These are phyloP conservation scores for Cantharellus anzutake DNA, from an alignment of 768 basidiomycete species.

Conservation along the genomic window DNA sequence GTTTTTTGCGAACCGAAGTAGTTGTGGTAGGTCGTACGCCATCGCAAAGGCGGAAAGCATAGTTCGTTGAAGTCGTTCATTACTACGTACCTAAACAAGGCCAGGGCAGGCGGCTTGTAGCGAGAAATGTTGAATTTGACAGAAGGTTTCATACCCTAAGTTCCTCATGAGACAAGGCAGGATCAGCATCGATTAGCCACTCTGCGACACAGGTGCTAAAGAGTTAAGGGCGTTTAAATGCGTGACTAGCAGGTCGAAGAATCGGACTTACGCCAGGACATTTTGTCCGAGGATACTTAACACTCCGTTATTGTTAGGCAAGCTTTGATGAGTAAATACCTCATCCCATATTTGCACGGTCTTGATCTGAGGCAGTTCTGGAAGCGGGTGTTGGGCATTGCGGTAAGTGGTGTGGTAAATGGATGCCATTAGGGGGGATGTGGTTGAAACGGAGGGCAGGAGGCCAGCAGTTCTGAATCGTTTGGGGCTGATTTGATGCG, in stretches of 20 bases:
- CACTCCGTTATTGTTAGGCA: not conserved
- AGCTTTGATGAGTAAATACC: not conserved
- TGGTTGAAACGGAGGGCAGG: not conserved
- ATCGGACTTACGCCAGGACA: not conserved
- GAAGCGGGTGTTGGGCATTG: not conserved
- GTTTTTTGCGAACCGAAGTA: not conserved
- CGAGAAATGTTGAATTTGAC: not conserved
- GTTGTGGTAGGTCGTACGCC: not conserved
- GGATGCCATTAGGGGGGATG: not conserved
- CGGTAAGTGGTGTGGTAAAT: not conserved
- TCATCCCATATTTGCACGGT: not conserved
- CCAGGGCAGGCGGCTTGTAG: not conserved
- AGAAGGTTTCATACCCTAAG: not conserved
- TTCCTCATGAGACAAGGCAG: not conserved
- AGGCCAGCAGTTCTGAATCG: not conserved
- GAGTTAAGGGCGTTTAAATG: too few relatives aligned
- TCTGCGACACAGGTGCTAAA: not conserved
- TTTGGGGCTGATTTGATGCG: not conserved
- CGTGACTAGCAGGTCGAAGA: too few relatives aligned
- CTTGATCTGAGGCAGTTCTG: not conserved
- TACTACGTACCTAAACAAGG: not conserved
- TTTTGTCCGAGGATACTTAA: not conserved
- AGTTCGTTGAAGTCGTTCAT: not conserved
- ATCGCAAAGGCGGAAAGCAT: not conserved
- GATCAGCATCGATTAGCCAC: not conserved